phyloP scores from a whole-genome alignment of 768 basidiomycete genomes.

The Suillus cothurnatus region DNA sequence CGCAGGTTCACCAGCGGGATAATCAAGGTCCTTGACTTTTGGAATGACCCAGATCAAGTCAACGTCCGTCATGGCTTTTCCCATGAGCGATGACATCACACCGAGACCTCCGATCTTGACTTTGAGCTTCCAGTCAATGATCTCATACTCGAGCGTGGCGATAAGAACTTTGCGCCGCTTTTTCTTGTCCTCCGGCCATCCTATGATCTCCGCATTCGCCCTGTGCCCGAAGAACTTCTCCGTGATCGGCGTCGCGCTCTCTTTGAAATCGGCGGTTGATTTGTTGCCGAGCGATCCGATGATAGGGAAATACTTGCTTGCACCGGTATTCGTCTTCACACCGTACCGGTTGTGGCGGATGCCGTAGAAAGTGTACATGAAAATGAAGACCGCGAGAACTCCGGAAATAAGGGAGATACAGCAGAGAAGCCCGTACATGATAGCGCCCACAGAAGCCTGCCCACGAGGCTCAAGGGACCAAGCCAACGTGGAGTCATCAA shows the following conservation, averaged over 20 bases:
- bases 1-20: slow-evolving; percentile 87
- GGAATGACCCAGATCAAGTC: slow-evolving; percentile 93
- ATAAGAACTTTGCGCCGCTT: slow-evolving; percentile 93
- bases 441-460: slow-evolving; percentile 74
- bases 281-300: slow-evolving; percentile 65
- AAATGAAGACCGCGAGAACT: slow-evolving; percentile 76
- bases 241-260: slow-evolving; percentile 50
- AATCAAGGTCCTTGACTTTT: slow-evolving; percentile 93
- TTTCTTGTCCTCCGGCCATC: slow-evolving; percentile 94
- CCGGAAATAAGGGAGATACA: slow-evolving; percentile 86
- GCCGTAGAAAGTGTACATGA: slow-evolving; percentile 97
- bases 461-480: slow-evolving; percentile 87
- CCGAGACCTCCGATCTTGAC: slow-evolving; percentile 98
- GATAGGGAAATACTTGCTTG: slow-evolving; percentile 87
- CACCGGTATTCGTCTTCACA: slow-evolving; percentile 68
- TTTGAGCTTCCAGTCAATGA: slow-evolving; percentile 96
- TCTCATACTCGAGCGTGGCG: slow-evolving; percentile 92
- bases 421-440: slow-evolving; percentile 85
- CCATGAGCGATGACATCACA: slow-evolving; percentile 98
- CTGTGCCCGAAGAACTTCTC: slow-evolving; percentile 74
- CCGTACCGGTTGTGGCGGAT: slow-evolving; percentile 95
- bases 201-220: slow-evolving; percentile 72
- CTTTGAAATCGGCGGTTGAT: slow-evolving; percentile 73
- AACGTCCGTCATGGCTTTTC: slow-evolving; percentile 97
- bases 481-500: slow-evolving; percentile 74